Evolutionary conservation across 1,139 yeast genomes (phyloP), one percentile per base, ranked within the genome.

Genomic region (Blastobotrys elegans): DNA sequence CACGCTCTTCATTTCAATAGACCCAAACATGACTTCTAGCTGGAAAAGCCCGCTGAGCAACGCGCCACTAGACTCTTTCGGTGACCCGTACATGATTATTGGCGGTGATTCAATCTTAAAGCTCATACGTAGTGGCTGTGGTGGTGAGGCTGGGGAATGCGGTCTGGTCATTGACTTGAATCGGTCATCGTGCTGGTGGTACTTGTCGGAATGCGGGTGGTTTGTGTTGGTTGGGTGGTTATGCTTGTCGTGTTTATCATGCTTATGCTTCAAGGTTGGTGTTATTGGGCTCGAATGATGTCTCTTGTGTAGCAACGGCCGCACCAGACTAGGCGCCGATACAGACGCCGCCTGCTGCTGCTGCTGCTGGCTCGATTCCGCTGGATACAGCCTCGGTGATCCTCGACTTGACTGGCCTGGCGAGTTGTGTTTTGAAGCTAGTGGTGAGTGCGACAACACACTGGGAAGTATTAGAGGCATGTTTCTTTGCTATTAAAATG

Each of bases 61-160:
- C 1, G 96, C 85, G 1, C 99, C 98, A 0, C 95, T 75, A 1
- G 94, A 82, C 51, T 87, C 95, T 6, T 69, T 65, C 3, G 92
- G 85, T 2, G 75, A 68, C 0, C 98, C 98, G 61, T 84, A 90
- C 49, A 92, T 68, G 32, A 88, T 79, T 32, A 90, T 73, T 0
- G 99, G 98, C 0, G 98, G 97, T 0, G 95, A 83, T 63, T 92
- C 98, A 26, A 92, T 71, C 38, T 76, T 73, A 42, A 92, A 75
- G 1, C 79, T 65, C 26, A 90, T 71, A 29, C 78, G 48, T 13
- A 42, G 27, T n/a, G 52, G 53, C 6, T 44, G 42, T 13, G 52
- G 51, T 2, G 52, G 39, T 8, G 43, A 36, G 22, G 46, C 30
- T 24, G 48, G 48, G 10, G 44, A 40, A 2, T 20, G 37, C 27